Conservation (phyloP, 306 rosid species). For the Ormosia emarginata region DNA sequence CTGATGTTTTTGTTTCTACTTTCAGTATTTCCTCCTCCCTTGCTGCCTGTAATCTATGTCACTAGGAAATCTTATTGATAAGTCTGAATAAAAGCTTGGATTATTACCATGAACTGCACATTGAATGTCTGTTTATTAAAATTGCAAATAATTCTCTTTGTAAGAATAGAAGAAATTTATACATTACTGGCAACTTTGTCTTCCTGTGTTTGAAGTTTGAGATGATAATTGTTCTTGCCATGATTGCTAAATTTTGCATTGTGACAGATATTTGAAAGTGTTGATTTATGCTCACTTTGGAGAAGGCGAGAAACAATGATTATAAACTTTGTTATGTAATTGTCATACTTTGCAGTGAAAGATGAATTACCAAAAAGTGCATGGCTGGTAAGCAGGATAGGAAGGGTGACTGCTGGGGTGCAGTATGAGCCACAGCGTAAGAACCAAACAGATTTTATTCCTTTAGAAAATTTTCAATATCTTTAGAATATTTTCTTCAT, state of each 20-base stretch:
- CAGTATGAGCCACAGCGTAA: constrained; percentile 89
- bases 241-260: constrained; percentile 4
- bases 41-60: not conserved
- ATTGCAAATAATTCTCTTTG: not conserved
- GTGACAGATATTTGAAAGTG: not conserved
- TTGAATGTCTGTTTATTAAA: not conserved
- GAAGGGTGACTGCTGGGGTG: constrained; percentile 89
- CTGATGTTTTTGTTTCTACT: not conserved
- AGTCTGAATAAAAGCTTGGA: not conserved
- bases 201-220: not conserved
- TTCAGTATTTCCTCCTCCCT: not conserved
- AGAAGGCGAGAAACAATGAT: not conserved
- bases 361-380: constrained; percentile 68
- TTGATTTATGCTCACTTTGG: not conserved
- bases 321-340: constrained; percentile 18
- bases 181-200: not conserved
- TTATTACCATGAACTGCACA: not conserved
- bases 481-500: no score
- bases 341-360: constrained; percentile 47
- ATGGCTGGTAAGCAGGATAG: constrained; percentile 88
- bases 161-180: not conserved
- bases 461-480: not conserved
- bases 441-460: constrained; percentile 25
- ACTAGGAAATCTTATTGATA: not conserved
- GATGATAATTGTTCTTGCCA: not conserved